Conservation (phyloP, 805 yeast species). For the Candida corydali region DNA sequence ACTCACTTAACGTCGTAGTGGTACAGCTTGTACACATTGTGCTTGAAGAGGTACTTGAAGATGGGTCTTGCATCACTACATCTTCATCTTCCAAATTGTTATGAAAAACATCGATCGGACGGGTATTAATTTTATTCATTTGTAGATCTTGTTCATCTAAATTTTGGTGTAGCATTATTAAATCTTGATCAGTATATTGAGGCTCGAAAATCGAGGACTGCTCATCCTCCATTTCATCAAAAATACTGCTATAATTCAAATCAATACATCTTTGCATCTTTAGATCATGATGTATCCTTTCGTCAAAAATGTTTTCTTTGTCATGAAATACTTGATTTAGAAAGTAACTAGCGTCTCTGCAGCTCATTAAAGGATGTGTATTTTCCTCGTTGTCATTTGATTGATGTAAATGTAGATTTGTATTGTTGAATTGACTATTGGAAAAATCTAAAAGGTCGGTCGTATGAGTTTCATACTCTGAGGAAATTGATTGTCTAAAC, state of each 20-base stretch:
- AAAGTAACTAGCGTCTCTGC: constrained; percentile 2
- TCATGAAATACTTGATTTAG: background rate
- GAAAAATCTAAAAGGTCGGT: constrained; percentile 8
- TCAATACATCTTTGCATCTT: background rate
- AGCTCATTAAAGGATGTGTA: background rate
- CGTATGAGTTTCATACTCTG: constrained; percentile 9
- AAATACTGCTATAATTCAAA: constrained; percentile 1
- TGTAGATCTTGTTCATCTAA: constrained; percentile 4
- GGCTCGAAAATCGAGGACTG: constrained; percentile 5
- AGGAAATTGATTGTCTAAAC: constrained; percentile 9
- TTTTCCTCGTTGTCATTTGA: background rate
- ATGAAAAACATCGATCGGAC: background rate
- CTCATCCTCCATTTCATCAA: background rate
- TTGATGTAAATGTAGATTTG: too few species aligned
- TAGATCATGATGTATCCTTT: background rate
- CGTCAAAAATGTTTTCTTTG: constrained; percentile 1
- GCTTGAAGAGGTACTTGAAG: background rate
- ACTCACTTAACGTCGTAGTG: constrained; percentile 1
- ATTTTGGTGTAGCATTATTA: constrained; percentile 4
- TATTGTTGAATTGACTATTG: constrained; percentile 2
- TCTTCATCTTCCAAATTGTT: constrained; percentile 2
- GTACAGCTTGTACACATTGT: constrained; percentile 1
- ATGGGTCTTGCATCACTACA: constrained; percentile 2
- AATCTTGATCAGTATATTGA: constrained; percentile 4
- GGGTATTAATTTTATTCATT: constrained; percentile 5